Base-by-base conservation (phyloP, 805 yeast genomes). In the Henningerozyma blattae region DNA sequence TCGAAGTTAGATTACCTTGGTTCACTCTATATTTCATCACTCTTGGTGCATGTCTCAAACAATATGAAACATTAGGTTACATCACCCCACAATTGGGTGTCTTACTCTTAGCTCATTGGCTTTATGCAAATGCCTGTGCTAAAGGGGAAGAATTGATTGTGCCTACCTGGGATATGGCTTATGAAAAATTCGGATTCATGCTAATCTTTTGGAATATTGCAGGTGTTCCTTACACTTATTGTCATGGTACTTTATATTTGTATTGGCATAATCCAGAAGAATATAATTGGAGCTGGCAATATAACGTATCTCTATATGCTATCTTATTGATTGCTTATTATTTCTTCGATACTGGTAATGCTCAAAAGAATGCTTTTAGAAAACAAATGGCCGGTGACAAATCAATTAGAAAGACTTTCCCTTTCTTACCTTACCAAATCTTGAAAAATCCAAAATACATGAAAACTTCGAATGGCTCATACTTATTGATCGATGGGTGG, bases 81-180 rank as follows among this genome's bases (percentile, higher is more conserved):
- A 79, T 81, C 15, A 60, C 87, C 5, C 74, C 86, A 27, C 94
- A 85, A 61, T 77, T 84, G 30, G 64, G 67, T 31, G 75, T 80
- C 43, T 66, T 86, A 27, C 59, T 83, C 44, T 62, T 80, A 39
- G 96, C 94, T 12, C 93, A 89, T 58, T 91, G 93, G 82, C 65
- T 86, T 32, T 91, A 91, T 54, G 95, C 94, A 40, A 89, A 91
- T 53, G 95, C 96, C 3, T 89, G 97, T 61, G 78, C 94, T 37
- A 91, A 91, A 62, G 98, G 97, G 47, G 98, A 91, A 62, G 97
- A 91, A 58, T 67, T 89, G 48, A 91, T 91, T 56, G 94, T 87
- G 42, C 95, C 97, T 47, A 82, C 95, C 15, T 91, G 98, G 97
- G 98, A 91, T 59, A 89, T 91, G 96, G 95, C 94, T 22, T 91